Base-by-base conservation (phyloP, 2,329 filamentous ascomycete genomes). In the Clonostachys rosea region DNA sequence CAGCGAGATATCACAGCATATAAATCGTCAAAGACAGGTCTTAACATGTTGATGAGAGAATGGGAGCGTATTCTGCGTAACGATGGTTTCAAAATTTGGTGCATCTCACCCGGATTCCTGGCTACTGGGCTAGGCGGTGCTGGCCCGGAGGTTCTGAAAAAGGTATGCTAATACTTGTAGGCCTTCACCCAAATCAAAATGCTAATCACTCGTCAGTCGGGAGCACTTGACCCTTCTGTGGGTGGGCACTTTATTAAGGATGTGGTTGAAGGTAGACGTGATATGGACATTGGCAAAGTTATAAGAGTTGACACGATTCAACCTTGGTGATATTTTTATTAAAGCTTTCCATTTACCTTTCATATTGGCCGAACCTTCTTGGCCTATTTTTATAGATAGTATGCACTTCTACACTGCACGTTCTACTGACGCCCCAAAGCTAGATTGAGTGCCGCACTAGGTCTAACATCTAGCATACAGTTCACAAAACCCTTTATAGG, bases 81-180 rank as follows among this genome's bases (percentile, higher is more conserved):
- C 33, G 45, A 78, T 47, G 70, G 71, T 1, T 70, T 76, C 4
- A 76, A 76, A 53, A 66, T 73, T 0, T 76, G 63, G 59, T 52
- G 55, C 16, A 56, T 76, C 14, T 66, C 63, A 3, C 74, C 73
- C 0, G 75, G 74, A 0, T 64, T 67, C 44, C 54, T 76, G 17
- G 71, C 68, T 0, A 78, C 73, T 1, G 64, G 64, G 0, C 52
- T 77, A 2, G 67, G 63, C 3, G 65, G 59, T 13, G 30, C 42
- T 14, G 42, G 42, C 14, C 18, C 42, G 11, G 42, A 43, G 24
- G 42, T 16, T 11, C 24, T 43, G 18, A 43, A 34, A 34, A 43
- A 43, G 43, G 43, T 43, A 30, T 13, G 42, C 17, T 14, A 5
- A 13, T 13, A 37, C 36, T 24, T 24, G 20, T 8, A 24, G 20